phyloP scores from a whole-genome alignment of 2,329 filamentous ascomycete genomes.

The Alternaria postmessia region DNA sequence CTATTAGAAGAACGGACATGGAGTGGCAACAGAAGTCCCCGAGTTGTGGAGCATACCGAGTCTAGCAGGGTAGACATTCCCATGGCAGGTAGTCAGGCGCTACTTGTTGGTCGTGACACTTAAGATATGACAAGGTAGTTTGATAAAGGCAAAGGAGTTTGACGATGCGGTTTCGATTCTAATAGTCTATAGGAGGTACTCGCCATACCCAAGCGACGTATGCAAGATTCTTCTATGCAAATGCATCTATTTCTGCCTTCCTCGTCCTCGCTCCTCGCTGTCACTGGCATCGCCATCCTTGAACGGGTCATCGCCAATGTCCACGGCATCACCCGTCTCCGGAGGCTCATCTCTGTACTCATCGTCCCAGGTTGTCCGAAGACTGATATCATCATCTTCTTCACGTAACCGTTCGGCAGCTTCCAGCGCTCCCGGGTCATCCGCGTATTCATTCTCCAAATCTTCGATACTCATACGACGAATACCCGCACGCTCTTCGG shows the following conservation, averaged over 20 bases:
- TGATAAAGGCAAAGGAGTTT: not conserved
- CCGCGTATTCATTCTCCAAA: slow-evolving; percentile 53
- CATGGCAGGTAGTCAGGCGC: no score
- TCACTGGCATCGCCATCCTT: slow-evolving; percentile 51
- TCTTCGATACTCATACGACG: slow-evolving; percentile 43
- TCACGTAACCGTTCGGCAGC: slow-evolving; percentile 54
- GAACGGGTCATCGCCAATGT: slow-evolving; percentile 55
- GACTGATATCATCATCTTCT: slow-evolving; percentile 61
- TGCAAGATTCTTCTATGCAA: not conserved
- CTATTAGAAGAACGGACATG: no score
- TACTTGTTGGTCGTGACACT: not conserved
- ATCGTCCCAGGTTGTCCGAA: slow-evolving; percentile 59
- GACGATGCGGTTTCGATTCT: not conserved
- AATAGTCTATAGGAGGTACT: not conserved
- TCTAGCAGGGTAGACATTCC: no score
- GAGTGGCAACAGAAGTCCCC: no score
- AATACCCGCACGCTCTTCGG: slow-evolving; percentile 53
- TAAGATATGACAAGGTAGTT: not conserved
- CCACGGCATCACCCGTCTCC: slow-evolving; percentile 51
- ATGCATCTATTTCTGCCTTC: slow-evolving; percentile 10
- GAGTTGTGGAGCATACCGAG: no score
- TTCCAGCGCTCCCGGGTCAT: slow-evolving; percentile 56
- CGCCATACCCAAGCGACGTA: not conserved
- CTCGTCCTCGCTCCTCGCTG: slow-evolving; percentile 27
- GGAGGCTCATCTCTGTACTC: slow-evolving; percentile 55